These are phyloP conservation scores for Byssoonygena ceratinophila DNA, from an alignment of 2,329 filamentous ascomycete genomes.

Conservation along the genomic window DNA sequence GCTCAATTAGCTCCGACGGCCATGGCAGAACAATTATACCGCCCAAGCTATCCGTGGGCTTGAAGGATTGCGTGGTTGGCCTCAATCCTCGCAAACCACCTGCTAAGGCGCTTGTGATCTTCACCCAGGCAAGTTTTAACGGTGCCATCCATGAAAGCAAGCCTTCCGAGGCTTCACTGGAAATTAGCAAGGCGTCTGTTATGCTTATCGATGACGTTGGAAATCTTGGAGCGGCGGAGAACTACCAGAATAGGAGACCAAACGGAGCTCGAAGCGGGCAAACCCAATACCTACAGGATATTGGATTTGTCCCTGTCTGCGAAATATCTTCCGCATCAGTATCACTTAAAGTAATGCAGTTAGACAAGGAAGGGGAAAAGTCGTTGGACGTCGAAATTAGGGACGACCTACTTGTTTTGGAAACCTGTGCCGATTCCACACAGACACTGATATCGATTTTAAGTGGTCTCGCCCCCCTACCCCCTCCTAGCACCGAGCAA, in stretches of 20 bases:
- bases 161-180: conserved; percentile 52
- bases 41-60: conserved; percentile 46
- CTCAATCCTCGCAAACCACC: conserved; percentile 66
- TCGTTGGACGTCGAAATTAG: conserved; percentile 68
- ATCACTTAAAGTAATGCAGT: conserved; percentile 49
- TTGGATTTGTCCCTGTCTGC: conserved; percentile 76
- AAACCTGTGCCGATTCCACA: conserved; percentile 94
- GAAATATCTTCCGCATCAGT: conserved; percentile 74
- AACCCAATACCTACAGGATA: conserved; percentile 42
- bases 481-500: conserved; percentile 66
- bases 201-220: conserved; percentile 69
- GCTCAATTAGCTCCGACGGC: conserved; percentile 14
- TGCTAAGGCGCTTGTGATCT: conserved; percentile 66
- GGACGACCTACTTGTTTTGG: conserved; percentile 78
- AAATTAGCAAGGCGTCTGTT: conserved; percentile 69
- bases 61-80: conserved; percentile 72
- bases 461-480: conserved; percentile 71
- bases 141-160: conserved; percentile 56
- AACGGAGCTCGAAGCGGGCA: conserved; percentile 33
- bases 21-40: conserved; percentile 40
- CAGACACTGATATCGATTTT: conserved; percentile 75
- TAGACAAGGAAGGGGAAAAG: conserved; percentile 49
- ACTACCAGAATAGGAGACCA: conserved; percentile 23
- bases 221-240: conserved; percentile 34
- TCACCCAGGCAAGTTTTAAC: conserved; percentile 67